Evolutionary conservation across 208 protist species (phyloP).

Genomic region (Strigomonas culicis): DNA sequence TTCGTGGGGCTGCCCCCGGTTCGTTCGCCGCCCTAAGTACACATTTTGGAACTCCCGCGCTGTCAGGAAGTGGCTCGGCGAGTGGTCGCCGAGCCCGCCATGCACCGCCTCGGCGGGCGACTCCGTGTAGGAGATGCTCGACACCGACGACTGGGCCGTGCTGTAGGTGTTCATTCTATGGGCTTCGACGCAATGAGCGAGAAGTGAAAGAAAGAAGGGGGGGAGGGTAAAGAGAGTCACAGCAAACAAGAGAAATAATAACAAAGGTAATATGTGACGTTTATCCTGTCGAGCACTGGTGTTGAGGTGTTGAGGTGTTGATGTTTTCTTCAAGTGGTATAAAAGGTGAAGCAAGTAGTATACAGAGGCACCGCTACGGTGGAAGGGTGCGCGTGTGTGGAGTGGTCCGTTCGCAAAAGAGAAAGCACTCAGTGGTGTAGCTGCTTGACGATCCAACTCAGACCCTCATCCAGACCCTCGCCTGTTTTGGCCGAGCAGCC

Average conservation of each 20-base stretch:
- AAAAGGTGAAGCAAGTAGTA: too few relatives aligned
- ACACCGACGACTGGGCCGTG: neutral
- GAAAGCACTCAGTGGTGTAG: conserved; percentile 16
- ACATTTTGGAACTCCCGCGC: conserved; percentile 40
- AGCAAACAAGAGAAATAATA: conserved; percentile 4
- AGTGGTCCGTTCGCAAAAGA: too few relatives aligned
- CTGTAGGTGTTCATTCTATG: conserved; percentile 1
- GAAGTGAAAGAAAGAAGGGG: conserved; percentile 1
- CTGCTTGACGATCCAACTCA: conserved; percentile 87
- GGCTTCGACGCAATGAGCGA: neutral
- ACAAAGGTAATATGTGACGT: neutral
- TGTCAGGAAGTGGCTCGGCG: conserved; percentile 31
- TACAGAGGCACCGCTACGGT: too few relatives aligned
- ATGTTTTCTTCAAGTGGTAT: too few relatives aligned
- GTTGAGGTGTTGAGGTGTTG: too few relatives aligned
- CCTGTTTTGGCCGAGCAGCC: conserved; percentile 92
- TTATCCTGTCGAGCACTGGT: too few relatives aligned
- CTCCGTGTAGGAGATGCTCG: neutral
- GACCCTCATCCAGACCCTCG: conserved; percentile 86
- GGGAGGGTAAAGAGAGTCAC: neutral
- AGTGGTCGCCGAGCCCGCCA: neutral
- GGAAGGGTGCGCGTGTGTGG: too few relatives aligned
- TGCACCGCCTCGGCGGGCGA: neutral
- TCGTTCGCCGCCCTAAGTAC: conserved; percentile 26
- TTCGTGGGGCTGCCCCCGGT: neutral